These are phyloP conservation scores for Kodamaea kakaduensis DNA, from an alignment of 805 yeast genomes.

Conservation along the genomic window DNA sequence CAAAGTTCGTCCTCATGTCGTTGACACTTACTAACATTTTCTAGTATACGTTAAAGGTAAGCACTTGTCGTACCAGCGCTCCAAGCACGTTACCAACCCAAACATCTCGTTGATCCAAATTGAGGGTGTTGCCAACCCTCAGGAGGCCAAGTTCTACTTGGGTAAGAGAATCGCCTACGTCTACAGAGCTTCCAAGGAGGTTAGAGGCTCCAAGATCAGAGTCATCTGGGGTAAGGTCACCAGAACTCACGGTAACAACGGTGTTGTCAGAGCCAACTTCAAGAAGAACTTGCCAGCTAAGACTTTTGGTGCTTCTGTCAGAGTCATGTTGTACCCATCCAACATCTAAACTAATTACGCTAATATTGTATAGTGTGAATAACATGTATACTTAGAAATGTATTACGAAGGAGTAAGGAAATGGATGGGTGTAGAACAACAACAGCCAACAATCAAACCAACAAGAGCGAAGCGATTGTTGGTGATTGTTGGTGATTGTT, in stretches of 20 bases:
- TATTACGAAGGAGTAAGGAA: slow-evolving; percentile 8
- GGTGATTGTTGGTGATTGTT: no score
- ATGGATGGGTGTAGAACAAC: no score
- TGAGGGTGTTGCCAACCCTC: slow-evolving; percentile 89
- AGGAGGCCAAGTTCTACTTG: slow-evolving; percentile 97
- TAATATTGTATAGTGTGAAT: slow-evolving; percentile 7
- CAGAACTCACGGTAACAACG: slow-evolving; percentile 98
- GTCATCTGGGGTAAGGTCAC: slow-evolving; percentile 99
- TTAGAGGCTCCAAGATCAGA: slow-evolving; percentile 98
- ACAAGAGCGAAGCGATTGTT: no score
- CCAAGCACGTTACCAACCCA: slow-evolving; percentile 97
- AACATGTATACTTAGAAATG: slow-evolving; percentile 11
- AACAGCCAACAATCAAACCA: no score
- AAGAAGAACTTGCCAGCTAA: slow-evolving; percentile 98
- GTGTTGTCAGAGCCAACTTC: slow-evolving; percentile 98
- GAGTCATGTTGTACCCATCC: slow-evolving; percentile 99
- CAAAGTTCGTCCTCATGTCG: no score
- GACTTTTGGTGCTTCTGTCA: slow-evolving; percentile 99
- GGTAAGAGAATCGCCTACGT: slow-evolving; percentile 99
- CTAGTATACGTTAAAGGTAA: slow-evolving; percentile 99
- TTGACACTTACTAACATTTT: slow-evolving; percentile 30
- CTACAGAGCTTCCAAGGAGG: slow-evolving; percentile 97
- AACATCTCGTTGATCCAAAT: slow-evolving; percentile 93
- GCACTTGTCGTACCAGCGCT: slow-evolving; percentile 99
- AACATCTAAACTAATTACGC: slow-evolving; percentile 69